Evolutionary conservation across 2,329 filamentous ascomycete genomes (phyloP), one percentile per base, ranked within the genome.

Genomic region (Fusarium haematococcum): DNA sequence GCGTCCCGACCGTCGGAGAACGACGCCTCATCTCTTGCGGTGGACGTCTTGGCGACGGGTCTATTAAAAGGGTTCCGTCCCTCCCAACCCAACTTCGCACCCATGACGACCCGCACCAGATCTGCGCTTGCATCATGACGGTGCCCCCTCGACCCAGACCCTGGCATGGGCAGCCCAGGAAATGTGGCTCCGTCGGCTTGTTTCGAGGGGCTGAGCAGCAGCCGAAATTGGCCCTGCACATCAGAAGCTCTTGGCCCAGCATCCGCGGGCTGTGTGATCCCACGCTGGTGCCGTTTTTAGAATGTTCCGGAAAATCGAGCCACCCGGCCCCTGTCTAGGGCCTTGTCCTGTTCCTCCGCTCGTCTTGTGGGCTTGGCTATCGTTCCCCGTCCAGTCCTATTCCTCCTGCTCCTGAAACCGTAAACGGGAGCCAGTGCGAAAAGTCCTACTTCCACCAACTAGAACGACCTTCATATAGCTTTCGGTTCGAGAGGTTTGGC

Each of bases 241-340:
- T 73, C 69, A 63, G 45, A 50, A 48, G 37, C 30, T 52, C 45
- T 71, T 27, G 60, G 56, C 33, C 48, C 25, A 65, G 57, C 56
- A 54, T 32, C 35, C 30, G 39, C 18, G 32, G 62, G 45, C 45
- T 62, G 41, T 73, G 67, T 71, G 48, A 52, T 52, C 73, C 59
- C 50, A 41, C 50, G 56, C 57, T 68, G 43, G 66, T 66, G 52
- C 72, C 72, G 69, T 75, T 75, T 73, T 73, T 70, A 75, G 72
- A 75, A 75, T 56, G 65, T 75, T 75, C 69, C 72, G 72, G 72
- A 73, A 74, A 75, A 75, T 67, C 65, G 66, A 67, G 65, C 65
- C 56, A 70, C 62, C 33, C 25, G 52, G 37, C 33, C 72, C 72
- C 54, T 27, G 65, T 62, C 43, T 27, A 45, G 60, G 62, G 48